These are phyloP conservation scores for Pleurostoma richardsiae DNA, from an alignment of 2,329 filamentous ascomycete genomes.

Conservation along the genomic window DNA sequence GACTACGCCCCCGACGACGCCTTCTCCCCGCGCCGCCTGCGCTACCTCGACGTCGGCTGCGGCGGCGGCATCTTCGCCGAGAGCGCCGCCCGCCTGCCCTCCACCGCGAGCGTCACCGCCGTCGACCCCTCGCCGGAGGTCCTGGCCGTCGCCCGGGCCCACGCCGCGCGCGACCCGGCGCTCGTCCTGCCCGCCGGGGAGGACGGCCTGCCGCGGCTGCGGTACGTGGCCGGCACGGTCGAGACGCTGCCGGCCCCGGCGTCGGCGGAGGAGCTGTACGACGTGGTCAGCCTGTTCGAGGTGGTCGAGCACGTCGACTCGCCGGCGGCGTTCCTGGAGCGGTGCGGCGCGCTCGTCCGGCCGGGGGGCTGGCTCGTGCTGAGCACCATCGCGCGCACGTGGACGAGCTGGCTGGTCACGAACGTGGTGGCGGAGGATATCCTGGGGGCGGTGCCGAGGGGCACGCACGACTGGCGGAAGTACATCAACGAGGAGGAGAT, in stretches of 20 bases:
- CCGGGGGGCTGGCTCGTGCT: slow-evolving; percentile 92
- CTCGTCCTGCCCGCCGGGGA: slow-evolving; percentile 36
- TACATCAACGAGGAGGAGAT: slow-evolving; percentile 88
- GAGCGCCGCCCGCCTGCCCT: slow-evolving; percentile 65
- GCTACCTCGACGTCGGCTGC: slow-evolving; percentile 89
- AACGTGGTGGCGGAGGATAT: slow-evolving; percentile 89
- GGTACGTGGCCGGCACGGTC: slow-evolving; percentile 71
- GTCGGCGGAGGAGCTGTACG: slow-evolving; percentile 47
- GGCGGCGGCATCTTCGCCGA: slow-evolving; percentile 97
- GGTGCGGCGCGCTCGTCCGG: slow-evolving; percentile 69
- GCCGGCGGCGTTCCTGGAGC: slow-evolving; percentile 68
- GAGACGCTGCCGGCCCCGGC: slow-evolving; percentile 56
- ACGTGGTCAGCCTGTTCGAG: slow-evolving; percentile 86
- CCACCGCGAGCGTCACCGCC: slow-evolving; percentile 61
- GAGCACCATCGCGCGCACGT: slow-evolving; percentile 87
- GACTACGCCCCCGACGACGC: slow-evolving; percentile 21
- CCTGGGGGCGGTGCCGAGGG: slow-evolving; percentile 78
- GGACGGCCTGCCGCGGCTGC: slow-evolving; percentile 41
- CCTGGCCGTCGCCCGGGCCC: slow-evolving; percentile 67
- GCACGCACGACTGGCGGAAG: slow-evolving; percentile 95
- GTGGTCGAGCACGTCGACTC: slow-evolving; percentile 88
- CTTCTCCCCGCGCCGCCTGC: slow-evolving; percentile 35
- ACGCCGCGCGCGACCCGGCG: slow-evolving; percentile 69
- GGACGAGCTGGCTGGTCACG: slow-evolving; percentile 86
- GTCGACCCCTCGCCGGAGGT: slow-evolving; percentile 76